Evolutionary conservation across 441 rosid genomes (phyloP).

Genomic region (Jatropha podagrica): DNA sequence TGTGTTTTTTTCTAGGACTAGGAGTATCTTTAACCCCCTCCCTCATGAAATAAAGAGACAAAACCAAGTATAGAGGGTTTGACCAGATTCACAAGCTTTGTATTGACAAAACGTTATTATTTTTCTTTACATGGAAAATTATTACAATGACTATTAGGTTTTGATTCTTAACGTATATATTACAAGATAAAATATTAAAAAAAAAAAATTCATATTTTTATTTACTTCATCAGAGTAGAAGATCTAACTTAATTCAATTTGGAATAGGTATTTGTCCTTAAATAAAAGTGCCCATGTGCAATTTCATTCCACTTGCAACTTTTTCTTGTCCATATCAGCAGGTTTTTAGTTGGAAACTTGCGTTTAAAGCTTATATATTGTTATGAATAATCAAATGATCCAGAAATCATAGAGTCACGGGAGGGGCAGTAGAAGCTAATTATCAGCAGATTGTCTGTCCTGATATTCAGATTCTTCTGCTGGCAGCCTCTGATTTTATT

Average conservation of each 20-base stretch:
- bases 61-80: background rate
- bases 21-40: background rate
- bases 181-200: no score
- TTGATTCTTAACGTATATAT: no score
- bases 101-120: no score
- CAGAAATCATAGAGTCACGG: slow-evolving; percentile 27
- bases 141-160: no score
- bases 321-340: slow-evolving; percentile 1
- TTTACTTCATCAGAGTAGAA: no score
- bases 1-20: no score
- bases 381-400: background rate
- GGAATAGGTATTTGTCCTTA: no score
- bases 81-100: background rate
- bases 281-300: slow-evolving; percentile 1
- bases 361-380: background rate
- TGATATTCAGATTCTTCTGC: slow-evolving; percentile 18
- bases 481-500: slow-evolving; percentile 7
- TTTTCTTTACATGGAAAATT: no score
- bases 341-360: background rate
- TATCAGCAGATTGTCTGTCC: slow-evolving; percentile 1
- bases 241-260: no score
- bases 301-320: background rate
- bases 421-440: slow-evolving; percentile 6
- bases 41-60: background rate
- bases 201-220: no score